Percentiles rank a stretch among this genome's conserved stretches.
Evolutionary conservation across 1,284 basidiomycete species (phyloP).

Genomic region (Sporisorium scitamineum): DNA sequence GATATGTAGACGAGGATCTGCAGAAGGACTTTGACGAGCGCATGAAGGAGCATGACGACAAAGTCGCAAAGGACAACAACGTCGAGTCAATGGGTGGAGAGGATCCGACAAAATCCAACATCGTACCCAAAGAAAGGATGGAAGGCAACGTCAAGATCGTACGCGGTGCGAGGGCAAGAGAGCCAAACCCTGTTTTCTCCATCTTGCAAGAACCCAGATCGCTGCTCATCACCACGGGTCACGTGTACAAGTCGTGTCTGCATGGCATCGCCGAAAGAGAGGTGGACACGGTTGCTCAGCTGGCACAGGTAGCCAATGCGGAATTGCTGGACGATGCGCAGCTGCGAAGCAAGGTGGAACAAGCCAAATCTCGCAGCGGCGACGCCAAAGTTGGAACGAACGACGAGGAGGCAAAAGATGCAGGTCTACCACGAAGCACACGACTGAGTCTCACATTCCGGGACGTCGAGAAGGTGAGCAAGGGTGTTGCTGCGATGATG

Average conservation of each 20-base stretch:
- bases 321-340: slow-evolving; percentile 31
- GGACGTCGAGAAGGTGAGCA: slow-evolving; percentile 74
- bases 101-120: slow-evolving; percentile 16
- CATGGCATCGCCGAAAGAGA: slow-evolving; percentile 72
- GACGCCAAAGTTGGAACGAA: slow-evolving; percentile 71
- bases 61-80: background rate
- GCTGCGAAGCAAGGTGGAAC: slow-evolving; percentile 19
- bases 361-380: slow-evolving; percentile 32
- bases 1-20: slow-evolving; percentile 72
- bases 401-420: background rate
- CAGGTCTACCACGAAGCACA: slow-evolving; percentile 73
- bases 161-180: slow-evolving; percentile 50
- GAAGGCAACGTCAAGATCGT: slow-evolving; percentile 51
- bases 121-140: slow-evolving; percentile 42
- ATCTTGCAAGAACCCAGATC: slow-evolving; percentile 66
- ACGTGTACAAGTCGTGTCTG: slow-evolving; percentile 59
- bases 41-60: slow-evolving; percentile 40
- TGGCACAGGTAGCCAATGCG: slow-evolving; percentile 51
- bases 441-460: slow-evolving; percentile 89
- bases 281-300: slow-evolving; percentile 54
- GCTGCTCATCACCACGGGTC: slow-evolving; percentile 61
- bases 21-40: slow-evolving; percentile 41
- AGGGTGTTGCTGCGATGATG: slow-evolving; percentile 56
- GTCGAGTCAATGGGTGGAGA: background rate
- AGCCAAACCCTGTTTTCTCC: slow-evolving; percentile 59